Base-by-base conservation (phyloP, 2,329 filamentous ascomycete genomes). In the Chaetomium sp. region DNA sequence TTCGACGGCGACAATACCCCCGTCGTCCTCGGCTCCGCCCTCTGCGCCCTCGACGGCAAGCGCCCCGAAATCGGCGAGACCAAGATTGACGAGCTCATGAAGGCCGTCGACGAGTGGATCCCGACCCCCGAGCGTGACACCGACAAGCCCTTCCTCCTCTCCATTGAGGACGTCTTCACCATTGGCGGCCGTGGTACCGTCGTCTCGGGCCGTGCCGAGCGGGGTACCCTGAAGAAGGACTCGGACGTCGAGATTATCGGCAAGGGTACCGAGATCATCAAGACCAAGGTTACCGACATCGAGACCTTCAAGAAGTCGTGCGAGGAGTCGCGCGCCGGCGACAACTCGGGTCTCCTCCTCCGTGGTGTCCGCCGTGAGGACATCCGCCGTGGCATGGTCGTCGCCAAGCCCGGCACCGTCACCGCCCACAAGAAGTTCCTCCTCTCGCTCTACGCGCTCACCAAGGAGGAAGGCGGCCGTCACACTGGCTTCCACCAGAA, bases 281-380 rank as follows among this genome's bases (percentile, higher is more conserved):
- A 96, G 88, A 98, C 95, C 80, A 98, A 97, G 86, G 94, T 99
- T 70, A 99, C 95, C 75, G 96, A 99, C 76, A 98, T 99, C 72
- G 95, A 99, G 85, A 99, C 94, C 71, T 99, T 99, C 87, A 97
- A 98, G 87, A 99, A 99, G 87, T 96, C 93, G 57, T 98, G 95
- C 80, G 93, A 97, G 65, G 92, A 97, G 82, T 96, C 94, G 65
- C 88, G 91, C 74, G 95, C 95, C 68, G 95, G 95, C 79, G 95
- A 99, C 82, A 99, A 98, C 88, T 97, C 95, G 29, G 95, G 95
- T 76, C 90, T 99, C 45, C 87, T 99, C 62, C 90, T 99, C 79
- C 92, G 95, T 82, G 94, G 95, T 85, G 81, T 99, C 76, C 93
- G 93, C 81, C 93, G 95, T 75, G 95, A 99, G 82, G 96, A 99